These are phyloP conservation scores for Amanita jacksonii DNA, from an alignment of 768 basidiomycete genomes.

Conservation along the genomic window DNA sequence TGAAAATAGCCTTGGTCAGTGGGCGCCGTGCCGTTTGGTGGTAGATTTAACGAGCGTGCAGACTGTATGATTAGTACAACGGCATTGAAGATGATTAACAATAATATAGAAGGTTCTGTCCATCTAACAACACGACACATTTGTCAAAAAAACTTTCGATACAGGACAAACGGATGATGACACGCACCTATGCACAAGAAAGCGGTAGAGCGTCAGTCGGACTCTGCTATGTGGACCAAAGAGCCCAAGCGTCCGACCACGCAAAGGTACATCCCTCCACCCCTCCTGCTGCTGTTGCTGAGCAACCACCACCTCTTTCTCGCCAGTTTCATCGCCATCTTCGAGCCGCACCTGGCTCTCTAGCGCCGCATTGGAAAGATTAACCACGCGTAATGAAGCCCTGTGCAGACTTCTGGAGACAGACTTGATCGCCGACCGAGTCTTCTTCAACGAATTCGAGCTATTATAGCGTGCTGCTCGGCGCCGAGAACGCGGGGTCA, in stretches of 20 bases:
- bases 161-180: no score
- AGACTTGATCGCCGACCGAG: conserved; percentile 47
- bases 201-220: conserved; percentile 52
- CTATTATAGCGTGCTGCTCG: conserved; percentile 43
- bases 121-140: no score
- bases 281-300: conserved; percentile 30
- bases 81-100: conserved; percentile 79
- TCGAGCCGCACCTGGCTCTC: conserved; percentile 50
- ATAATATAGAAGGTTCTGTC: conserved; percentile 80
- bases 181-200: conserved; percentile 63
- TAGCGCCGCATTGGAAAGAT: conserved; percentile 52
- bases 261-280: conserved; percentile 39
- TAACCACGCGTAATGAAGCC: conserved; percentile 75
- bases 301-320: conserved; percentile 26
- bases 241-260: conserved; percentile 72
- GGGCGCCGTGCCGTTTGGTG: conserved; percentile 30
- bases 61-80: conserved; percentile 77
- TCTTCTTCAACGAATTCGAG: conserved; percentile 47
- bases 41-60: conserved; percentile 46
- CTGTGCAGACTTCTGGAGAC: conserved; percentile 50
- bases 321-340: conserved; percentile 23
- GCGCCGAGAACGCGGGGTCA: conserved; percentile 29
- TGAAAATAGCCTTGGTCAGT: conserved; percentile 71
- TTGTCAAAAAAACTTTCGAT: no score
- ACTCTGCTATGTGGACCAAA: conserved; percentile 62